These are phyloP conservation scores for Populus euphratica DNA, from an alignment of 345 rosid species.

Conservation along the genomic window DNA sequence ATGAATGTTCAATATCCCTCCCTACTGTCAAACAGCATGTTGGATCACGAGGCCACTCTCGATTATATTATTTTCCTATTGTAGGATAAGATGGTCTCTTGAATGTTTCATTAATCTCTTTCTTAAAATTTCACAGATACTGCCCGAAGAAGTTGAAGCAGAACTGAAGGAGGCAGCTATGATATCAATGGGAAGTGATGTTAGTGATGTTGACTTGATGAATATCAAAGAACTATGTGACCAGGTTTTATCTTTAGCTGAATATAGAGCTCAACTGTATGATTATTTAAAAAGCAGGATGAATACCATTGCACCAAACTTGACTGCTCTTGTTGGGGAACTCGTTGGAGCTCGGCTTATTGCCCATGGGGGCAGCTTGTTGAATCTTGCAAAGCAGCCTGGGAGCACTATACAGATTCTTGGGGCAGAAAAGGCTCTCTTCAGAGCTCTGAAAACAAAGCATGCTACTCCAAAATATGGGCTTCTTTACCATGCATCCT, in stretches of 20 bases:
- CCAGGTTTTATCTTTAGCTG: constrained; percentile 78
- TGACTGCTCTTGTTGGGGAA: constrained; percentile 93
- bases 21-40: neutral
- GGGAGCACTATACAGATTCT: constrained; percentile 92
- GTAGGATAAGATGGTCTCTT: neutral
- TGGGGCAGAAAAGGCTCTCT: constrained; percentile 91
- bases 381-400: constrained; percentile 91
- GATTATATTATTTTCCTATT: neutral
- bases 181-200: constrained; percentile 93
- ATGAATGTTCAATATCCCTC: neutral
- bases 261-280: constrained; percentile 84
- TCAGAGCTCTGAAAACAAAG: constrained; percentile 88
- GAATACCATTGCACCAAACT: constrained; percentile 90
- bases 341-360: constrained; percentile 95
- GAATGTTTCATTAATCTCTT: neutral
- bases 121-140: constrained; percentile 35
- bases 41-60: neutral
- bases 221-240: constrained; percentile 80
- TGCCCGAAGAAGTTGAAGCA: constrained; percentile 67
- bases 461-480: constrained; percentile 93
- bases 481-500: constrained; percentile 81
- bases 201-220: constrained; percentile 70
- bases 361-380: constrained; percentile 89
- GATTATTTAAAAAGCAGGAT: constrained; percentile 87
- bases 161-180: constrained; percentile 79